Conservation (phyloP, 2,329 filamentous ascomycete species). For the Colletotrichum acutatum region DNA sequence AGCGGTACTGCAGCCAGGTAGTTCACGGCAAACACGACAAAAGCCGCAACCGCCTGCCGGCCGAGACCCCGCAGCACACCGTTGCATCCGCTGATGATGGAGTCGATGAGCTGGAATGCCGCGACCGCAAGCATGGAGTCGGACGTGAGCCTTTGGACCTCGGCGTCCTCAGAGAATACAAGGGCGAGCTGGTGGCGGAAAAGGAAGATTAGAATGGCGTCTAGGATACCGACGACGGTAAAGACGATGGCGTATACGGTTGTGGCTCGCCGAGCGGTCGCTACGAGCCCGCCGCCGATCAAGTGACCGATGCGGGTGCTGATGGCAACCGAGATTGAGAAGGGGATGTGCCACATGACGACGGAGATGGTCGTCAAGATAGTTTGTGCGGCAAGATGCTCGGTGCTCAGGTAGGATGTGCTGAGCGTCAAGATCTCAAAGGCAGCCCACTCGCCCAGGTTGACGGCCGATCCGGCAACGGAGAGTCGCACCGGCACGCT, state of each 20-base stretch:
- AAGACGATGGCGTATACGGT: conserved; percentile 48
- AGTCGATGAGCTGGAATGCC: conserved; percentile 48
- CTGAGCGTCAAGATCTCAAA: conserved; percentile 57
- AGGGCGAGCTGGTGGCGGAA: conserved; percentile 44
- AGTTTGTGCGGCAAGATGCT: conserved; percentile 54
- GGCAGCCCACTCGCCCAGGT: conserved; percentile 54
- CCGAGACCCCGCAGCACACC: conserved; percentile 52
- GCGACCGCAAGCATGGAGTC: conserved; percentile 46
- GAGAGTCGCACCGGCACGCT: conserved; percentile 52
- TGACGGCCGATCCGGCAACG: conserved; percentile 51
- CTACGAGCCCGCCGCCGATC: conserved; percentile 49
- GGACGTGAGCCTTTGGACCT: conserved; percentile 43
- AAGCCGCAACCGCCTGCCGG: conserved; percentile 50
- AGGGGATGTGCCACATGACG: conserved; percentile 55
- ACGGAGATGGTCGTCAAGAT: conserved; percentile 53
- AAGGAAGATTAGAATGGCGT: conserved; percentile 45
- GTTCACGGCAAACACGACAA: conserved; percentile 48
- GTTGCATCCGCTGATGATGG: conserved; percentile 49
- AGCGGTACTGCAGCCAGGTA: conserved; percentile 51
- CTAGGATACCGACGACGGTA: conserved; percentile 44
- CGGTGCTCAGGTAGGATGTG: conserved; percentile 56
- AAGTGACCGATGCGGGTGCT: conserved; percentile 55
- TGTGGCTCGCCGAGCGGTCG: conserved; percentile 44
- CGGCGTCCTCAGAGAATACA: conserved; percentile 46
- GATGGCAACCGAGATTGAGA: conserved; percentile 53